These are phyloP conservation scores for Rhizophagus clarus DNA, from an alignment of 192 early-diverging fungal species.

Conservation along the genomic window DNA sequence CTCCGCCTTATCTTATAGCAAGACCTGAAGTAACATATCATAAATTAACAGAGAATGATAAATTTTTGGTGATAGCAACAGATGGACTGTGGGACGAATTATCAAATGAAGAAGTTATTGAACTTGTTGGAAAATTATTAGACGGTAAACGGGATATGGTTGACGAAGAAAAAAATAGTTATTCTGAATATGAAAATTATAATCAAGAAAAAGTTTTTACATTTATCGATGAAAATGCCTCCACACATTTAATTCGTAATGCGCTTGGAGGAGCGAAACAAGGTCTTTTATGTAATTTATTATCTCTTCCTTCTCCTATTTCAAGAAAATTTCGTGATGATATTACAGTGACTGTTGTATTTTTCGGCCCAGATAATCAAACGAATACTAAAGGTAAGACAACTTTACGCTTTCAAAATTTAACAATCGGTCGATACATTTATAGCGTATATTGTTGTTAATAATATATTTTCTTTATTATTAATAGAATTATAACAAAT, in stretches of 20 bases:
- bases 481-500: not conserved
- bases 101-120: constrained; percentile 61
- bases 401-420: too few species aligned
- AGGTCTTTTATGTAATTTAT: constrained; percentile 58
- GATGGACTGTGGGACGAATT: constrained; percentile 85
- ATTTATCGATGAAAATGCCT: constrained; percentile 52
- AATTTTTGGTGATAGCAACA: constrained; percentile 77
- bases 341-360: constrained; percentile 69
- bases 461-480: not conserved
- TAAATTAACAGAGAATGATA: constrained; percentile 59
- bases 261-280: constrained; percentile 66
- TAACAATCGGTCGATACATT: too few species aligned
- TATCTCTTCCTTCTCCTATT: constrained; percentile 66
- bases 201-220: constrained; percentile 34
- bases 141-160: constrained; percentile 40
- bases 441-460: not conserved
- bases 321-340: constrained; percentile 79
- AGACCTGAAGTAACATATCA: constrained; percentile 69
- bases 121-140: constrained; percentile 47
- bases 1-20: constrained; percentile 79
- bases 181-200: constrained; percentile 21
- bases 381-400: not conserved
- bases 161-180: constrained; percentile 20
- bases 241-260: constrained; percentile 72
- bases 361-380: constrained; percentile 14